Evolutionary conservation across 192 early-diverging fungal genomes (phyloP).

Genomic region (Linnemannia hyalina): DNA sequence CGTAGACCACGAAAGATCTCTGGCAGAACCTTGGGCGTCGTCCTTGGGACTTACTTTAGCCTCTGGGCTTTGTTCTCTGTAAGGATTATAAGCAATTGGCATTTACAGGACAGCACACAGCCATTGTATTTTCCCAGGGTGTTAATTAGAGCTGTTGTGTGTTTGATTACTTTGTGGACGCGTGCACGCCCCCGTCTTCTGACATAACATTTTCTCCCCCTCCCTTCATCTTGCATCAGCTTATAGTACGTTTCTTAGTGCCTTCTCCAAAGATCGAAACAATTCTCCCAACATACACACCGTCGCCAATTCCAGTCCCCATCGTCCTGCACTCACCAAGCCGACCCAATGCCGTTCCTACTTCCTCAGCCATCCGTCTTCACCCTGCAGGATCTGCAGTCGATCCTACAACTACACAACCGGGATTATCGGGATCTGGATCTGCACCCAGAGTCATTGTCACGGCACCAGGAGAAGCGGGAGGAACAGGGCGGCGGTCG

Average conservation of each 20-base stretch:
- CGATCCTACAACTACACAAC: not conserved
- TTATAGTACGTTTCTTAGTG: slow-evolving; percentile 29
- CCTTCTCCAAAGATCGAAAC: slow-evolving; percentile 37
- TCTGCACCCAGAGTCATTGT: not conserved
- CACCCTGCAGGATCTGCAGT: slow-evolving; percentile 9
- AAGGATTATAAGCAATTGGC: not conserved
- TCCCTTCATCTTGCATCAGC: not conserved
- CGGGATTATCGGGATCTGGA: not conserved
- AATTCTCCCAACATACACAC: slow-evolving; percentile 29
- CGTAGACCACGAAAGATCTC: slow-evolving; percentile 27
- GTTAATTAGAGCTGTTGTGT: too few species aligned
- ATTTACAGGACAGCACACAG: too few species aligned
- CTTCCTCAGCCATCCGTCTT: slow-evolving; percentile 29
- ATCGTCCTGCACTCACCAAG: slow-evolving; percentile 27
- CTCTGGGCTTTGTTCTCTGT: slow-evolving; percentile 42
- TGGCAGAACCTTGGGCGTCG: slow-evolving; percentile 13
- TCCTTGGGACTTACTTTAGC: slow-evolving; percentile 41
- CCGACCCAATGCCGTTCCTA: slow-evolving; percentile 26
- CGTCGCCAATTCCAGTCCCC: slow-evolving; percentile 36
- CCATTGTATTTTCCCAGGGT: too few species aligned
- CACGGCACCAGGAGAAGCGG: not conserved
- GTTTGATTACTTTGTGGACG: too few species aligned
- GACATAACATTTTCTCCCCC: not conserved
- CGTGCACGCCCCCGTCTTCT: not conserved
- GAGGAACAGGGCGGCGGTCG: not conserved